phyloP scores from a whole-genome alignment of 108 stramenopile species.

The Conticribra guillardii region DNA sequence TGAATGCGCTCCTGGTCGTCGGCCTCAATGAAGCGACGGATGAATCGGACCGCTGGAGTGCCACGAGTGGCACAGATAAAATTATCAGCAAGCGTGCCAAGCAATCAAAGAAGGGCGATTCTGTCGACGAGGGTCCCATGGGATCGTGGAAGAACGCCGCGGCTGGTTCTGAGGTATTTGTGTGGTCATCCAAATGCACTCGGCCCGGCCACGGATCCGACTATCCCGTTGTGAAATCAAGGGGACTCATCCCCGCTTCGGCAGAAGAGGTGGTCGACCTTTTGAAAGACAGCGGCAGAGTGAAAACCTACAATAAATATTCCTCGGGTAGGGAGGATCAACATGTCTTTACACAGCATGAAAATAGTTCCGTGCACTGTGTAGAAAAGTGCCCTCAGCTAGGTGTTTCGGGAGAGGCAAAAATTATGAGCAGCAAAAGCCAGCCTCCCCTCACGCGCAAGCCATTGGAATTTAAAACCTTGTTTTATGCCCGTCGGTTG shows the following conservation, averaged over 20 bases:
- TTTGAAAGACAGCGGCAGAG: conserved; percentile 56
- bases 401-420: conserved; percentile 56
- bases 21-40: conserved; percentile 54
- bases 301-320: conserved; percentile 70
- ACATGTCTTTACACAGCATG: conserved; percentile 37
- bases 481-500: conserved; percentile 57
- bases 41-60: conserved; percentile 59
- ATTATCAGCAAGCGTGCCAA: conserved; percentile 39
- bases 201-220: conserved; percentile 50
- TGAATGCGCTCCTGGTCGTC: conserved; percentile 46
- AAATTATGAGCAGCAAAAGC: conserved; percentile 54
- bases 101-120: background rate
- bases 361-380: conserved; percentile 33
- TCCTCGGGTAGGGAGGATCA: conserved; percentile 64
- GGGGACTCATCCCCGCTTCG: conserved; percentile 55
- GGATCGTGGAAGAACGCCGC: conserved; percentile 45
- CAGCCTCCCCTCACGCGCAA: conserved; percentile 56
- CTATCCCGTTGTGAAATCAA: conserved; percentile 65
- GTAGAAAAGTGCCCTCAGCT: conserved; percentile 22
- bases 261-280: conserved; percentile 53
- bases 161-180: conserved; percentile 31
- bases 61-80: conserved; percentile 50
- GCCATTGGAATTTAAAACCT: conserved; percentile 56
- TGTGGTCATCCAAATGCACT: conserved; percentile 43
- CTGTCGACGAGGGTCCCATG: conserved; percentile 7